Base-by-base conservation (phyloP, 352 stramenopile species). In the Globisporangium alternatum region DNA sequence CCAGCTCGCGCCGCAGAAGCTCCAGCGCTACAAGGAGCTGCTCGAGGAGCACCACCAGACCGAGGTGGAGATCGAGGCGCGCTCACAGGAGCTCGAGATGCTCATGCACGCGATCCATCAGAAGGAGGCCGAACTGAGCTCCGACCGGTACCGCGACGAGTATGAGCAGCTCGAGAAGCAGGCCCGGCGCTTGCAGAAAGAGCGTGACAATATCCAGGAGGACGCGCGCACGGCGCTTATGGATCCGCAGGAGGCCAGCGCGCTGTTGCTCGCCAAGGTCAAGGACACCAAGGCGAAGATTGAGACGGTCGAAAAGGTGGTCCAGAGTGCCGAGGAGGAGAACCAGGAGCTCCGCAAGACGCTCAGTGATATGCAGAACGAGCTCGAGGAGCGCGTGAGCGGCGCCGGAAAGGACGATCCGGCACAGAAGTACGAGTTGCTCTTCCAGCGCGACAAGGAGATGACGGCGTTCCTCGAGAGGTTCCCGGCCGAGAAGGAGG, bases 371-470 rank as follows among this genome's bases (percentile, higher is more conserved):
- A 47, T 90, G 47, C 76, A 88, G 65, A 81, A 63, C 52, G 81
- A 92, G 21, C 54, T 88, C 22, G 83, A 94, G 35, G 78, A 91
- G 57, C 75, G 83, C 25, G 78, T 76, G 15, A 86, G 83, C 39
- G 76, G 83, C 48, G 75, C 74, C 15, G 80, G 81, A 0, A 83
- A 83, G n/a, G 82, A 91, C 55, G 81, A 86, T 55, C 66, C 68
- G 19, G 76, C 74, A 0, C 82, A 93, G 25, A 97, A 96, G 60
- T 95, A 96, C 65, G 91, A 97, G 59, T 72, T 86, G 30, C 74
- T 98, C 28, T 91, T 90, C 67, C 80, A 96, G 74, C 78, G 88
- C 30, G 92, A 98, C 75, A 83, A 93, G 66, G 90, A 98, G 70
- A 97, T 98, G 92, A 97, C 84, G 9, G 49, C 74, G 28, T 98